Conservation (phyloP, 1,284 basidiomycete genomes). For the Malassezia obtusa region DNA sequence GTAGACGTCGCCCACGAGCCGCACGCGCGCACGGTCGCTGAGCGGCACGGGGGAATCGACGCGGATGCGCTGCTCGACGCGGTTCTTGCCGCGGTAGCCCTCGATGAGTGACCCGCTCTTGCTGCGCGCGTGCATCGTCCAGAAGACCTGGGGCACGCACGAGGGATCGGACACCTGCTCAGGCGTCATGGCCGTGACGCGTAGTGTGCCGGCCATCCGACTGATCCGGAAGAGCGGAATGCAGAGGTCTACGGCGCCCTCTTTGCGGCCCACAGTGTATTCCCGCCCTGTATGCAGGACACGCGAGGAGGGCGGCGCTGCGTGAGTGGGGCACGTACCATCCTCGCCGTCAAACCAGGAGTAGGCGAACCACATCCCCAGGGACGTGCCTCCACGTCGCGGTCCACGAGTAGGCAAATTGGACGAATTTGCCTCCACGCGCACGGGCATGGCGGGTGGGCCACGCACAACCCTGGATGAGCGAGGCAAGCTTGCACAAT, state of each 20-base stretch:
- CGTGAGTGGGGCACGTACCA: not conserved
- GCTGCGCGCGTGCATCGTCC: constrained; percentile 13
- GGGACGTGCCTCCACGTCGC: not conserved
- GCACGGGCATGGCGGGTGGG: too few species aligned
- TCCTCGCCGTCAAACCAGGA: constrained; percentile 8
- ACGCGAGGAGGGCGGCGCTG: constrained; percentile 5
- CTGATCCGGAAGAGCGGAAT: constrained; percentile 11
- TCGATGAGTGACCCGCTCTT: constrained; percentile 8
- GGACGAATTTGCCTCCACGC: too few species aligned
- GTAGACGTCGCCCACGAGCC: constrained; percentile 2
- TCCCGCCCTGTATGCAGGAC: not conserved
- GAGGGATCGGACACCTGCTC: not conserved
- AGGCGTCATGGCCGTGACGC: not conserved
- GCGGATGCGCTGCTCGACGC: constrained; percentile 16
- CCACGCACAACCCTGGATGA: too few species aligned
- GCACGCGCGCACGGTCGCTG: constrained; percentile 3
- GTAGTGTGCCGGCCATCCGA: constrained; percentile 10
- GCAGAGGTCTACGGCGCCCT: constrained; percentile 2
- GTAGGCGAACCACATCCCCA: not conserved
- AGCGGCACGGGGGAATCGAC: constrained; percentile 3
- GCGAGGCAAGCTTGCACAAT: too few species aligned
- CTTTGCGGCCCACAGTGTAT: constrained; percentile 14
- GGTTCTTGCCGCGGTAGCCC: constrained; percentile 9
- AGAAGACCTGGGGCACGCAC: not conserved
- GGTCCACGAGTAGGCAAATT: not conserved